Evolutionary conservation across 108 stramenopile genomes (phyloP).

Genomic region (Skeletonema marinoi): DNA sequence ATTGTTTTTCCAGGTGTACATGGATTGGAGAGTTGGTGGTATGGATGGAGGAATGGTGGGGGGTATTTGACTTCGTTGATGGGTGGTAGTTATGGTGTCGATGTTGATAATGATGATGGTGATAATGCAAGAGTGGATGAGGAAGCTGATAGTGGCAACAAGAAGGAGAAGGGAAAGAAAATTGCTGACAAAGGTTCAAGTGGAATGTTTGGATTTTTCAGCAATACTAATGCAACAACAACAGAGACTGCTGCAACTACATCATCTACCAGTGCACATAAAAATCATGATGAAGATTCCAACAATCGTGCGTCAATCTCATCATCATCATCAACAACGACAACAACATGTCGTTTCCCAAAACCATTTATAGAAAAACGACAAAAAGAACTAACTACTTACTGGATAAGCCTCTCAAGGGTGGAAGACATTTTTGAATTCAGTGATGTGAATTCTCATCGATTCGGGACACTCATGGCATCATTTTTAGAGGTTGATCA

Average conservation of each 20-base stretch:
- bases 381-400: slow-evolving; percentile 24
- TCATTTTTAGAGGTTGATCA: slow-evolving; percentile 38
- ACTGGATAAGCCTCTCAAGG: slow-evolving; percentile 34
- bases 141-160: background rate
- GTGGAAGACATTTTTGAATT: slow-evolving; percentile 52
- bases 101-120: background rate
- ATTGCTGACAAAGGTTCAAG: background rate
- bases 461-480: slow-evolving; percentile 34
- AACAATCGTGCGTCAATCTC: background rate
- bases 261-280: background rate
- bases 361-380: slow-evolving; percentile 36
- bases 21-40: slow-evolving; percentile 37
- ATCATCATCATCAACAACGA: background rate
- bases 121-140: background rate
- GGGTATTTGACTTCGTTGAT: slow-evolving; percentile 4
- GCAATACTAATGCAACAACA: background rate
- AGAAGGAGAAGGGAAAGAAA: background rate
- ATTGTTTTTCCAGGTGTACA: slow-evolving; percentile 23
- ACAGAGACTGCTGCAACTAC: background rate
- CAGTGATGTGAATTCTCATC: slow-evolving; percentile 23
- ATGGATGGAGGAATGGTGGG: slow-evolving; percentile 8
- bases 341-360: slow-evolving; percentile 18
- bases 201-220: background rate
- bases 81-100: background rate
- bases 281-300: background rate